Evolutionary conservation across 176 grass and related monocot species (phyloP).

Genomic region (Sorghum bicolor): Sorghum_bicolor_NCBIv3 NC_012873.2:67343501-67344000

Average conservation of each 20-base stretch:
- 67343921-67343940: constrained; percentile 59
- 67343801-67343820: neutral
- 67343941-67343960: constrained; percentile 71
- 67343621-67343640: neutral
- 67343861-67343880: constrained; percentile 87
- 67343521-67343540: constrained; percentile 80
- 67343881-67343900: constrained; percentile 57
- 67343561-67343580: constrained; percentile 93
- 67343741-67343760: neutral
- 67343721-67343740: neutral
- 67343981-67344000: constrained; percentile 91
- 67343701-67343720: constrained; percentile 91
- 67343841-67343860: constrained; percentile 67
- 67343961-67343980: constrained; percentile 75
- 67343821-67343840: no score
- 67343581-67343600: constrained; percentile 90
- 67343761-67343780: neutral
- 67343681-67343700: constrained; percentile 70
- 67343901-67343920: constrained; percentile 65
- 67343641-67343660: constrained; percentile 67
- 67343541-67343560: constrained; percentile 77
- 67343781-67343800: no score
- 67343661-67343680: constrained; percentile 82
- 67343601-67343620: constrained; percentile 42
- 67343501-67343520: constrained; percentile 60